Evolutionary conservation across 2,329 filamentous ascomycete genomes (phyloP).

Genomic region (Cordyceps fumosorosea): DNA sequence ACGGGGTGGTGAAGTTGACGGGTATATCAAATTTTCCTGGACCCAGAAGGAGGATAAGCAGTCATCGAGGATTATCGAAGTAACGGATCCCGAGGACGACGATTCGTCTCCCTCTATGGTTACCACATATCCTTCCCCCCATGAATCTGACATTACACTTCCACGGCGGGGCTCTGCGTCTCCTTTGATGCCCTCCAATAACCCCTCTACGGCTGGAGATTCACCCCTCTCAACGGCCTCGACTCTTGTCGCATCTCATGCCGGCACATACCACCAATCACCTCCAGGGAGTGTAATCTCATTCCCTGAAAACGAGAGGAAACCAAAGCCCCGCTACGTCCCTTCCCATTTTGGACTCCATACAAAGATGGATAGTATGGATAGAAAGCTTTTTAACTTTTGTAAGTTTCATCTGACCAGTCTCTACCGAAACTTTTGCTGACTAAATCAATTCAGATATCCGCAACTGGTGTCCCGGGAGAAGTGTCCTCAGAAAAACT

Average conservation of each 20-base stretch:
- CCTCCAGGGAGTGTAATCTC: neutral
- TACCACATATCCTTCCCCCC: neutral
- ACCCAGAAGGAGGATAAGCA: constrained; percentile 15
- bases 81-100: neutral
- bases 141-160: neutral
- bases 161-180: neutral
- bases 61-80: neutral
- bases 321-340: neutral
- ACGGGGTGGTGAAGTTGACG: constrained; percentile 28
- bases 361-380: constrained; percentile 8
- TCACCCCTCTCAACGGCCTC: neutral
- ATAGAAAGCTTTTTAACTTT: constrained; percentile 5
- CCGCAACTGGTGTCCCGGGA: constrained; percentile 34
- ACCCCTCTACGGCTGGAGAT: neutral
- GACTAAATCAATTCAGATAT: constrained; percentile 23
- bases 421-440: neutral
- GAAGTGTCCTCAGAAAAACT: constrained; percentile 30
- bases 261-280: neutral
- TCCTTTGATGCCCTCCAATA: neutral
- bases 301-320: neutral
- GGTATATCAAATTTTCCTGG: constrained; percentile 34
- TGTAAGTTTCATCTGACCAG: neutral
- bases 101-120: neutral
- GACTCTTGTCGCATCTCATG: neutral
- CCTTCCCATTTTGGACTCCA: constrained; percentile 4